Conservation (phyloP, 1,284 basidiomycete species). For the Lentinula novae-zelandiae region DNA sequence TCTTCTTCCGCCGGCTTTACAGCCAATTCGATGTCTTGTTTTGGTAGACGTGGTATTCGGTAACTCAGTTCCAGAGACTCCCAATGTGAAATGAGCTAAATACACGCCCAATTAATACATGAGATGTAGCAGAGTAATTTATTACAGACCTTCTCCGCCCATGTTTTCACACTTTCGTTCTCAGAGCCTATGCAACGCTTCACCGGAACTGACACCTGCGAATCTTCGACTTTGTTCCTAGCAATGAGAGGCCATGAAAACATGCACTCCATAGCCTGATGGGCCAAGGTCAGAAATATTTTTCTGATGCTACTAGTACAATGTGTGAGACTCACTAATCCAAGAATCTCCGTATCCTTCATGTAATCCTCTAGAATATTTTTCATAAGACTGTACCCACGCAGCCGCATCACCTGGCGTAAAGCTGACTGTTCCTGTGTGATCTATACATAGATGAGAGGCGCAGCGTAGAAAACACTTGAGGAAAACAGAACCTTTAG, state of each 20-base stretch:
- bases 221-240: constrained; percentile 93
- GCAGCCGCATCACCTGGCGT: constrained; percentile 86
- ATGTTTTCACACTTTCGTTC: constrained; percentile 48
- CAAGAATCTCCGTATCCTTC: constrained; percentile 70
- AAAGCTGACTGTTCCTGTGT: constrained; percentile 81
- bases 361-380: constrained; percentile 82
- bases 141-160: constrained; percentile 55
- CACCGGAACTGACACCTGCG: constrained; percentile 73
- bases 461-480: neutral
- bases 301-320: neutral
- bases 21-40: constrained; percentile 15
- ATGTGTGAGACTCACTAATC: constrained; percentile 46
- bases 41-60: constrained; percentile 77
- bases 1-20: constrained; percentile 3
- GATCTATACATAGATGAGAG: constrained; percentile 47
- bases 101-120: neutral
- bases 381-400: constrained; percentile 92
- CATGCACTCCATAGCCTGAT: constrained; percentile 74
- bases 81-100: constrained; percentile 75
- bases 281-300: neutral
- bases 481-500: constrained; percentile 57
- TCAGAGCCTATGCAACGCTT: constrained; percentile 50
- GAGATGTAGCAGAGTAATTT: neutral
- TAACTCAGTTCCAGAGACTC: constrained; percentile 71
- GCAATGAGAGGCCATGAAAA: constrained; percentile 80